Evolutionary conservation across 1,139 yeast genomes (phyloP), one percentile per base, ranked within the genome.

Genomic region (Pneumocystis jirovecii): DNA sequence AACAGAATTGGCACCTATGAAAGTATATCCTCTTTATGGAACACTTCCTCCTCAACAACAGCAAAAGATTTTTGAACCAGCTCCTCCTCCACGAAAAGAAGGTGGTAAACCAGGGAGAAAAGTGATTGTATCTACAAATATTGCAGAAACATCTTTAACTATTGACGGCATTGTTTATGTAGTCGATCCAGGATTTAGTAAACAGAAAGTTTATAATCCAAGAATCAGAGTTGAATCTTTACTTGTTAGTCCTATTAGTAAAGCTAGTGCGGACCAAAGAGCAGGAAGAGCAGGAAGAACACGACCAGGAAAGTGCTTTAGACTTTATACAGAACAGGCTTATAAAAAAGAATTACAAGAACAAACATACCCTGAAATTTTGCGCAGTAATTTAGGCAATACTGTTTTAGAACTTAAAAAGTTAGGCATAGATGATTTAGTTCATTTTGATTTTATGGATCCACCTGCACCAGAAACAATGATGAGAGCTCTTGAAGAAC

Each of bases 251-350:
- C 98, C 98, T 62, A 91, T 93, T 69, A 91, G 97, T 19, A 93
- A 90, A 76, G 98, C 98, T 0, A 85, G 95, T 65, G 96, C 98
- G 0, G 97, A 91, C 76, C 98, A 93, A 77, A 84, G 98, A 78
- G 97, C 98, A 42, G 98, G 98, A 82, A 90, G 98, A 83, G 98
- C 98, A 66, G 98, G 98, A 80, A 95, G 98, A 83, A 93, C 98
- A 5, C 83, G 96, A 73, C 97, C 98, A 8, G 98, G 98, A 74
- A 93, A 93, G 76, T 91, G 97, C 77, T 93, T 91, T 82, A 82
- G 98, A 73, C 81, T 93, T 66, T 93, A 93, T 77, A 93, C 98
- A 0, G 97, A 93, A 74, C 97, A 90, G 72, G 97, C 98, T 1
- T 93, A 89, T 80, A 85, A 90, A 74, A 87, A 89, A 74, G 97